Conservation (phyloP, 2,329 filamentous ascomycete species). For the Aspergillus fischeri region DNA sequence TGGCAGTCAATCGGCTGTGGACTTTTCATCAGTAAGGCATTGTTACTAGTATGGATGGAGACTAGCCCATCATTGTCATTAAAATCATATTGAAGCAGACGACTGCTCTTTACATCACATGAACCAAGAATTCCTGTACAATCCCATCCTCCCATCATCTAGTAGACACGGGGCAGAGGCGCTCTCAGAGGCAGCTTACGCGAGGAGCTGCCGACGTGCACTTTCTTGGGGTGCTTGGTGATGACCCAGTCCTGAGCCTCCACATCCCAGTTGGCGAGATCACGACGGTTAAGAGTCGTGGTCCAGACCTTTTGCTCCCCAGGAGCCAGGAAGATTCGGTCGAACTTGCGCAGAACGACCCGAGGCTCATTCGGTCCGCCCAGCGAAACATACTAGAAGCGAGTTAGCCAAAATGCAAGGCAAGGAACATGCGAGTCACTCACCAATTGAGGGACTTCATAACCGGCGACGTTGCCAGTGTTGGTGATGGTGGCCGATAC, state of each 20-base stretch:
- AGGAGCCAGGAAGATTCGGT: slow-evolving; percentile 67
- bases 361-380: slow-evolving; percentile 70
- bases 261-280: slow-evolving; percentile 83
- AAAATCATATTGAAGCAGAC: slow-evolving; percentile 1
- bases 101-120: slow-evolving; percentile 4
- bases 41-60: too few species aligned
- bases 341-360: slow-evolving; percentile 71
- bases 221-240: slow-evolving; percentile 52
- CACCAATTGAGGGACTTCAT: slow-evolving; percentile 52
- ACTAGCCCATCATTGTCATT: background rate
- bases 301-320: slow-evolving; percentile 65
- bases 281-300: slow-evolving; percentile 68
- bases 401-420: slow-evolving; percentile 3
- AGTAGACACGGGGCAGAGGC: slow-evolving; percentile 28
- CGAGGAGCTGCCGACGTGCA: slow-evolving; percentile 58
- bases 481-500: slow-evolving; percentile 50
- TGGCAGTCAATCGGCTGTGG: background rate
- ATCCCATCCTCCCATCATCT: background rate
- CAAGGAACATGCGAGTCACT: slow-evolving; percentile 7
- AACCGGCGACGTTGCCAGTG: slow-evolving; percentile 45
- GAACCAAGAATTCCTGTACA: slow-evolving; percentile 1
- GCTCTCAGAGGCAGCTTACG: slow-evolving; percentile 51
- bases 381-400: slow-evolving; percentile 64
- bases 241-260: slow-evolving; percentile 78
- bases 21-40: background rate